Conservation (phyloP, 1,139 yeast genomes). For the Blastobotrys serpentis region DNA sequence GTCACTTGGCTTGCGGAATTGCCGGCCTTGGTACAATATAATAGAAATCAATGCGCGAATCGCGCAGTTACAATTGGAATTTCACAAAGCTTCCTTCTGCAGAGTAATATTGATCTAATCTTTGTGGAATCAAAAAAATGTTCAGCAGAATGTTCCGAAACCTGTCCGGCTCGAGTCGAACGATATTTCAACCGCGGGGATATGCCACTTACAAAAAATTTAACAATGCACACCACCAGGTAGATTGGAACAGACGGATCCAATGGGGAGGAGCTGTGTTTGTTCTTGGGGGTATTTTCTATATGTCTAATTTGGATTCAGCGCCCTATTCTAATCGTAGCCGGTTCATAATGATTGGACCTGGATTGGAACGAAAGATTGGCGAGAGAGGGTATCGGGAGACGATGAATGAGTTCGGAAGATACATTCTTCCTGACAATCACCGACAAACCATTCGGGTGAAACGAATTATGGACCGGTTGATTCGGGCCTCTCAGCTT, state of each 20-base stretch:
- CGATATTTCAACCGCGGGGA: neutral
- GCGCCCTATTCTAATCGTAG: conserved; percentile 81
- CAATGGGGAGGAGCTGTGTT: conserved; percentile 36
- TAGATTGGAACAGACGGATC: conserved; percentile 11
- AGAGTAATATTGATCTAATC: no score
- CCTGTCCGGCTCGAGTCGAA: neutral
- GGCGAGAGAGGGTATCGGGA: conserved; percentile 70
- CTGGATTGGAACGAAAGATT: conserved; percentile 60
- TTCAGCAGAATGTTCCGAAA: conserved; percentile 3
- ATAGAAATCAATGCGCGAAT: no score
- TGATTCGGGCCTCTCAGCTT: conserved; percentile 45
- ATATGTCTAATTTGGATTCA: conserved; percentile 63
- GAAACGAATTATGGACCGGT: conserved; percentile 56
- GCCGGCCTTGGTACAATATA: no score
- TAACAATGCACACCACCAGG: conserved; percentile 3
- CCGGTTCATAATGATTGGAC: conserved; percentile 73
- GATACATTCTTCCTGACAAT: conserved; percentile 39
- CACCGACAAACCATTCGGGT: conserved; percentile 53
- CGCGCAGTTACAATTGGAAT: no score
- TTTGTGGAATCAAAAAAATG: no score
- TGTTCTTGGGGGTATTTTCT: conserved; percentile 45
- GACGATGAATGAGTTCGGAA: conserved; percentile 44
- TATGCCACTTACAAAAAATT: conserved; percentile 16
- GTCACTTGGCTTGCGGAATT: no score
- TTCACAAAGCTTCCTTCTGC: no score